phyloP scores from a whole-genome alignment of 306 rosid species.

The Gleditsia sinensis region DNA sequence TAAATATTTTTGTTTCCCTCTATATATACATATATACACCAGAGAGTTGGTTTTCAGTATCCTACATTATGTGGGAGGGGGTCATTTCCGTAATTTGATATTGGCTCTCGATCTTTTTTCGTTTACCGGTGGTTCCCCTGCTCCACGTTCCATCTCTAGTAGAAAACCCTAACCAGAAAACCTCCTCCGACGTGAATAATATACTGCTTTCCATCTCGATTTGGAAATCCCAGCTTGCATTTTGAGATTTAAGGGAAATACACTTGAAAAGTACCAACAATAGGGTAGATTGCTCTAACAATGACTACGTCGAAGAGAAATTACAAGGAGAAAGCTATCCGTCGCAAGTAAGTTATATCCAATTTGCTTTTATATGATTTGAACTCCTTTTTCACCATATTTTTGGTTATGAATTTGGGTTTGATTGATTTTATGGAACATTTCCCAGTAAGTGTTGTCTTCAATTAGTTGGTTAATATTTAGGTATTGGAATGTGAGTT shows the following conservation, averaged over 20 bases:
- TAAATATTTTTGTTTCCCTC: too few species aligned
- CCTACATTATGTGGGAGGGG: background rate
- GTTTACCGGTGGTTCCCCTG: background rate
- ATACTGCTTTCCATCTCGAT: background rate
- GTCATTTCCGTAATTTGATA: background rate
- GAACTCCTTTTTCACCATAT: background rate
- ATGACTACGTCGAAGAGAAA: constrained; percentile 44
- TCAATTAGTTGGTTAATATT: background rate
- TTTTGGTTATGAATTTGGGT: background rate
- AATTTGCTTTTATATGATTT: background rate
- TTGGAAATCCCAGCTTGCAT: constrained; percentile 7
- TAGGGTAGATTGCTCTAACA: constrained; percentile 5
- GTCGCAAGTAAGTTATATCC: constrained; percentile 48
- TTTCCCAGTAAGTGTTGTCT: background rate
- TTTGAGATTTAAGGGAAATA: background rate
- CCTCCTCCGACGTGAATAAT: background rate
- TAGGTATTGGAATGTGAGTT: background rate
- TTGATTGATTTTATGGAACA: background rate
- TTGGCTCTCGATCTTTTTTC: background rate
- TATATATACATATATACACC: too few species aligned
- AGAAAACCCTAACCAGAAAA: constrained; percentile 40
- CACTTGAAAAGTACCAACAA: background rate
- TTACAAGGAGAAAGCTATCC: constrained; percentile 53
- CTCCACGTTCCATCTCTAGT: background rate
- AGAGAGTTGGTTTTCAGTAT: background rate